Conservation (phyloP, 2,329 filamentous ascomycete species). For the Epichloe hybrida region DNA sequence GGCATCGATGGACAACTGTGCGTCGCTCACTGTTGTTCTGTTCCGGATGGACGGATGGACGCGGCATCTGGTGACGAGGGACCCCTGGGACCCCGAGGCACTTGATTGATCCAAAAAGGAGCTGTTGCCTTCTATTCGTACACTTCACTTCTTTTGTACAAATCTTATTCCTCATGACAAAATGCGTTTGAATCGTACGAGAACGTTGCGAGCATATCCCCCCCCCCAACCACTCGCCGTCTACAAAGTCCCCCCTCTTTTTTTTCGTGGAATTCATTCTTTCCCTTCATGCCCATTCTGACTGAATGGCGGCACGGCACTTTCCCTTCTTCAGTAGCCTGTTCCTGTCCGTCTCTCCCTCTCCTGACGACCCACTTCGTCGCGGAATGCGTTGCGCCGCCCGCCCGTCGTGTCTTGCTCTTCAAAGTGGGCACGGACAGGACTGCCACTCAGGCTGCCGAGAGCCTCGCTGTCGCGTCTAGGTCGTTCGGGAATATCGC, state of each 20-base stretch:
- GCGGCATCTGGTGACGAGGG: too few species aligned
- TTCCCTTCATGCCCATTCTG: background rate
- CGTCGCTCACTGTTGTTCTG: too few species aligned
- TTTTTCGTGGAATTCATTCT: background rate
- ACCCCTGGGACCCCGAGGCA: too few species aligned
- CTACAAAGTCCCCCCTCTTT: background rate
- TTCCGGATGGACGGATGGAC: too few species aligned
- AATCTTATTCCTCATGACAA: background rate
- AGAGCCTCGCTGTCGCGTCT: constrained; percentile 33
- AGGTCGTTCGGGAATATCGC: constrained; percentile 10
- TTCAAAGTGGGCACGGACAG: constrained; percentile 28
- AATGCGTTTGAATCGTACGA: background rate
- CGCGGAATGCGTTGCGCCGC: constrained; percentile 31
- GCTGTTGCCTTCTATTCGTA: too few species aligned
- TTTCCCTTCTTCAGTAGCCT: background rate
- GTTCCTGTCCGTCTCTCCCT: background rate
- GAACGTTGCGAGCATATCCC: background rate
- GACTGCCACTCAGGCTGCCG: constrained; percentile 35
- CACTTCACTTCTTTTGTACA: too few species aligned
- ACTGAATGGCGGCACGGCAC: background rate
- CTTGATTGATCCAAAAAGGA: too few species aligned
- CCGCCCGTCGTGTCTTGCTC: constrained; percentile 20
- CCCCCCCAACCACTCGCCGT: background rate
- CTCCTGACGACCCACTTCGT: constrained; percentile 36
- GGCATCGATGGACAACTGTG: too few species aligned